Base-by-base conservation (phyloP, 176 grass and related monocot species). In the barley (Hordeum vulgare) region DNA sequence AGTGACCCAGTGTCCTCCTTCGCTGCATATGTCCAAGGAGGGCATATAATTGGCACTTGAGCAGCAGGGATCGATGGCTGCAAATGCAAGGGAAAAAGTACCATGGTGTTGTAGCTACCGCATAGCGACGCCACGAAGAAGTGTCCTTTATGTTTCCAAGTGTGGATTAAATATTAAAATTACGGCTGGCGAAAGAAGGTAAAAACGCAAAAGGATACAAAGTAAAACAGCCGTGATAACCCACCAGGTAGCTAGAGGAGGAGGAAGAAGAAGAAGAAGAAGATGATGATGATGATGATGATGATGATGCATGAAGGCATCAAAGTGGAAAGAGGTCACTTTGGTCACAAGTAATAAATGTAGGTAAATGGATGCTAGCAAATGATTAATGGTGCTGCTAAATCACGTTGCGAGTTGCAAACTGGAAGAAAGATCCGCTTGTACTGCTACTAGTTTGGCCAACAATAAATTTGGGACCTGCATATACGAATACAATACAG, bases 271-370 rank as follows among this genome's bases (percentile, higher is more conserved):
- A n/a, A n/a, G n/a, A n/a, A n/a, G n/a, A n/a, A n/a, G 41, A 42
- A 42, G 40, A 44, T 14, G 44, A 45, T 14, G 74, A 83, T 61
- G 6, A n/a, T n/a, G n/a, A n/a, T n/a, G n/a, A n/a, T n/a, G n/a
- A n/a, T n/a, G n/a, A n/a, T n/a, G n/a, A 21, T 79, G 58, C 74
- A 31, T 54, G 64, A n/a, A 26, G 70, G 21, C 61, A 58, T 11
- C 78, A 82, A 87, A 77, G 86, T 78, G 74, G 78, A 88, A 81
- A 77, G 86, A 11, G 2, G 65, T 0, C 11, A 11, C 80, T 84
- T 73, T 83, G 74, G 61, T 74, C 77, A 25, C 47, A 6, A 51
- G 28, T 34, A 54, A 17, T 26, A 51, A 51, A 18, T 15, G 47
- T 51, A 18, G 7, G 47, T 18, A 5, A 7, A 44, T 49, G 56